phyloP scores from a whole-genome alignment of 176 grass and related monocot genomes.

The Triticum dicoccoides region DNA sequence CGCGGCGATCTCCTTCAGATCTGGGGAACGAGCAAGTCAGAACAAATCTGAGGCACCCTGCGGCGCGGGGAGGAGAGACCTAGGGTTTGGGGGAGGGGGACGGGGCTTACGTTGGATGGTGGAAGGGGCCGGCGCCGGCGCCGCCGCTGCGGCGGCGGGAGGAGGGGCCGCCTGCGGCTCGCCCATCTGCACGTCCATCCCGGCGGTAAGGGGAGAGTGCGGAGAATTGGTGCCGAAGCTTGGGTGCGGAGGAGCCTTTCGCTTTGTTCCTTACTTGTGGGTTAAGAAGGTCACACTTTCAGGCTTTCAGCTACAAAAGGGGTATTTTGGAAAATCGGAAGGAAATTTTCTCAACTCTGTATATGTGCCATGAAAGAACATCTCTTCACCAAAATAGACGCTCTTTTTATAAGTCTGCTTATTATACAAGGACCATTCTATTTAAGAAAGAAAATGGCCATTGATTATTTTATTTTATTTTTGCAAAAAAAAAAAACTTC shows the following conservation, averaged over 20 bases:
- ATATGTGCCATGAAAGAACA: too few relatives aligned
- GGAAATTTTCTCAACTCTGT: too few relatives aligned
- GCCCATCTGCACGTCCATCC: constrained; percentile 46
- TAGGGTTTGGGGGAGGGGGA: constrained; percentile 33
- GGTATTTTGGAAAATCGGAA: neutral
- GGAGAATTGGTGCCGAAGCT: neutral
- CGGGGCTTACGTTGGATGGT: constrained; percentile 24
- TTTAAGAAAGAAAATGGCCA: too few relatives aligned
- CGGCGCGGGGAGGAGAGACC: neutral
- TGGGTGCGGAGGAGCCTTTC: neutral
- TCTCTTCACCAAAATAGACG: too few relatives aligned
- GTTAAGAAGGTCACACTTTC: neutral
- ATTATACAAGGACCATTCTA: too few relatives aligned
- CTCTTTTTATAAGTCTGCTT: too few relatives aligned
- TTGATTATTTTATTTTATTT: too few relatives aligned
- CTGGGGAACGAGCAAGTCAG: constrained; percentile 20
- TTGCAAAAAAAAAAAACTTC: too few relatives aligned
- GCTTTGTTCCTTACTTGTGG: constrained; percentile 10
- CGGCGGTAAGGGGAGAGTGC: constrained; percentile 11
- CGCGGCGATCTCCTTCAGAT: constrained; percentile 84
- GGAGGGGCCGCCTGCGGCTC: neutral
- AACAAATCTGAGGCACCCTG: neutral
- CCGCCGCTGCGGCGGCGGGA: neutral
- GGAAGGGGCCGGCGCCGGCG: neutral
- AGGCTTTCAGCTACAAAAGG: neutral